Conservation (phyloP, 805 yeast species). For the Candida orba region DNA sequence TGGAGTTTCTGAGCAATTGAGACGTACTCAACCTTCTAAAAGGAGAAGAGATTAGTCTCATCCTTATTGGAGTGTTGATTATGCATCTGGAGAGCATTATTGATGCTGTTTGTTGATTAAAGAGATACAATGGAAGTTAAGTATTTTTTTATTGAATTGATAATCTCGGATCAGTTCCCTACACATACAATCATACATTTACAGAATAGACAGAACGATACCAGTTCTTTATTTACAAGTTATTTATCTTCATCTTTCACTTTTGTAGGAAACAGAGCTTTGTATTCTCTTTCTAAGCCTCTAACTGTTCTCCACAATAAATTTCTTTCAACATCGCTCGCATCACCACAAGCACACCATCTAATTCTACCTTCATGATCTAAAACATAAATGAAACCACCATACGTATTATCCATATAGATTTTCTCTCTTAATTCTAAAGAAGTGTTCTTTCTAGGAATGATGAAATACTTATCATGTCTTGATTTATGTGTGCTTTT, state of each 20-base stretch:
- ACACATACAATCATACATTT: too few relatives aligned
- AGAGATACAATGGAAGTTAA: background rate
- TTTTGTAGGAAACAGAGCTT: conserved; percentile 11
- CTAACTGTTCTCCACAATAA: conserved; percentile 60
- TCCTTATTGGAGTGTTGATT: background rate
- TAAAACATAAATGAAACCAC: conserved; percentile 78
- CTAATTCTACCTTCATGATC: conserved; percentile 71
- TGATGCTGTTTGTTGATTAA: background rate
- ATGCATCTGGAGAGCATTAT: background rate
- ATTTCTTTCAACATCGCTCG: conserved; percentile 57
- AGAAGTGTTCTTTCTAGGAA: conserved; percentile 53
- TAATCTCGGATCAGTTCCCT: too few relatives aligned
- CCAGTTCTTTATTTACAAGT: background rate
- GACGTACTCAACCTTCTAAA: background rate
- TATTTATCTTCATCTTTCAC: background rate
- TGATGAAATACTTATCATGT: conserved; percentile 53
- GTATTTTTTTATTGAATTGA: too few relatives aligned
- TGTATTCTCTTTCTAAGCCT: conserved; percentile 47
- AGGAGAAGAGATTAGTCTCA: background rate
- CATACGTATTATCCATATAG: conserved; percentile 62
- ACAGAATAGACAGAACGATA: too few relatives aligned
- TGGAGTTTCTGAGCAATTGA: background rate
- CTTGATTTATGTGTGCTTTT: conserved; percentile 38
- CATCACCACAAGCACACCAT: conserved; percentile 88
- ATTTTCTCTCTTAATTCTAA: conserved; percentile 51